Base-by-base conservation (phyloP, 2,329 filamentous ascomycete genomes). In the Apiospora arundinis region DNA sequence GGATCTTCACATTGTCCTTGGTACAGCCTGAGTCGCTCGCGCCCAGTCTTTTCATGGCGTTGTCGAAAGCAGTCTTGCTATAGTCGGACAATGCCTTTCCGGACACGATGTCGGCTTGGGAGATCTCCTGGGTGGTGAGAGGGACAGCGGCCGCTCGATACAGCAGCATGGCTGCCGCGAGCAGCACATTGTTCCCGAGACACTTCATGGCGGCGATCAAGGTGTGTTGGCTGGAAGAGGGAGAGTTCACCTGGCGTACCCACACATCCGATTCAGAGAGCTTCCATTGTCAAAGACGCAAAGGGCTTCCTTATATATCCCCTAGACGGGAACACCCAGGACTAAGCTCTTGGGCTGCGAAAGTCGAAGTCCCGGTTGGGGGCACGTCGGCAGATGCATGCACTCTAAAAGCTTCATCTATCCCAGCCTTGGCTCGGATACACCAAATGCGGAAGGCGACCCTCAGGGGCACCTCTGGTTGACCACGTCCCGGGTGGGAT, bases 1-100 rank as follows among this genome's bases (percentile, higher is more conserved):
- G 75, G 42, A 79, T 74, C 25, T 75, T 74, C 25, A 79, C 76
- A 63, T 76, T 78, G 4, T 79, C 78, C 74, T 75, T 77, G 25
- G 75, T 78, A 48, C 78, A 79, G 4, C 45, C 75, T 2, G 71
- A 68, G 11, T 69, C 69, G 16, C 72, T 71, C 9, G 71, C 69
- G 23, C 74, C 76, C 12, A 79, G 67, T 14, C 78, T 74, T 37
- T 73, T 72, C 67, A 79, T 69, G 18, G 78, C 76, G 28, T 56
- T 77, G 14, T 78, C 72, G 6, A 74, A 73, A 16, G 78, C 77
- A 16, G 72, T 75, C 71, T 77, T 74, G 66, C 77, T 67, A 23
- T 79, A 72, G 32, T 77, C 63, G 42, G 75, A 67, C 67, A 79
- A 67, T 6, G 74, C 77, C 67, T 78, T 78, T 4, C 78, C 78